These are phyloP conservation scores for Aspergillus pseudoviridinutans DNA, from an alignment of 2,329 filamentous ascomycete genomes.

Conservation along the genomic window DNA sequence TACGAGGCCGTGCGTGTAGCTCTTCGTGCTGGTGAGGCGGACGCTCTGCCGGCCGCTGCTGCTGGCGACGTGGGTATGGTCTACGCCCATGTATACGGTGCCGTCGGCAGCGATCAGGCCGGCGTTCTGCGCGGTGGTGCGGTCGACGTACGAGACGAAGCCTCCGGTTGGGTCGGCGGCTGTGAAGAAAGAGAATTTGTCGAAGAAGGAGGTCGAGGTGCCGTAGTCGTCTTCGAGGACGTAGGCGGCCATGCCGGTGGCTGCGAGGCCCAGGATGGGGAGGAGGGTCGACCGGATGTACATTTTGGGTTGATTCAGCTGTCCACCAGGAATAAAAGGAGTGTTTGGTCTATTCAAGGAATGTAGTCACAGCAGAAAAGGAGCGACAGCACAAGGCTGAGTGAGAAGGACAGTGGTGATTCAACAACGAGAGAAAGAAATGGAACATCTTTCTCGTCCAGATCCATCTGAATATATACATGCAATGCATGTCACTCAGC, in stretches of 20 bases:
- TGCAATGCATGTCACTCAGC: neutral
- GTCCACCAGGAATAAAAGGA: neutral
- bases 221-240: slow-evolving; percentile 48
- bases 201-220: slow-evolving; percentile 45
- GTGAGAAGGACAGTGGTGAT: neutral
- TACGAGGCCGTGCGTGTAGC: slow-evolving; percentile 64
- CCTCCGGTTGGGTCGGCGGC: slow-evolving; percentile 66
- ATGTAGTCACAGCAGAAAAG: neutral
- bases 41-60: slow-evolving; percentile 63
- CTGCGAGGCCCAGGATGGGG: slow-evolving; percentile 26
- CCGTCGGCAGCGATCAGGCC: slow-evolving; percentile 56
- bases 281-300: slow-evolving; percentile 24
- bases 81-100: slow-evolving; percentile 66
- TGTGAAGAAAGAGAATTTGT: slow-evolving; percentile 51
- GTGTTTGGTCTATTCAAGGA: neutral
- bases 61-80: slow-evolving; percentile 55
- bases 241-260: slow-evolving; percentile 32
- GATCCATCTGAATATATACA: neutral
- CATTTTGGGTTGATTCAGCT: slow-evolving; percentile 17
- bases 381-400: neutral
- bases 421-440: neutral
- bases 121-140: slow-evolving; percentile 53
- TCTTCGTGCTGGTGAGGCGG: slow-evolving; percentile 62
- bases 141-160: slow-evolving; percentile 66
- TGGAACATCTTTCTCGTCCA: neutral